Evolutionary conservation across 495 filamentous ascomycete species (phyloP), one percentile per base, ranked within the genome.

Genomic region (Pyrenula massariospora): DNA sequence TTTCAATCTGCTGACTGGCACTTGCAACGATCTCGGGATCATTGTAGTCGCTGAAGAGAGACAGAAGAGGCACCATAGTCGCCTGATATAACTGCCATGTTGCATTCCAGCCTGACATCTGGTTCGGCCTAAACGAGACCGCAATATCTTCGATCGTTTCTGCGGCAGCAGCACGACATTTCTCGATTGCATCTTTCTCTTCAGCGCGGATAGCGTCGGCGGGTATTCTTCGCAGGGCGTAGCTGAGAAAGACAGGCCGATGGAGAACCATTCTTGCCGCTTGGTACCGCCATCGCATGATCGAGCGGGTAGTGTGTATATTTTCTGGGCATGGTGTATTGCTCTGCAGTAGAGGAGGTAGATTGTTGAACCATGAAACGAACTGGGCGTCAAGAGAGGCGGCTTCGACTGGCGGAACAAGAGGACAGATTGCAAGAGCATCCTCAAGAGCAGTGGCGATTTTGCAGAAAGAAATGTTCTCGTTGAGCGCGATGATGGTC

Each of bases 21-120:
- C 68, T 61, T 54, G 69, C 66, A 22, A 73, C 77, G 68, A 66
- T 81, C 56, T 76, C 70, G 0, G 70, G 71, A 47, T 74, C 78
- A 54, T 74, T 74, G 65, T 80, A 80, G 61, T 83, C 80, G 73
- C 84, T 82, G 62, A 86, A 85, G 12, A 91, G 75, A 12, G 76
- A 82, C 8, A 92, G 75, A 2, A 92, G 76, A 0, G 87, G 88
- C 21, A 92, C 83, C 80, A 89, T 84, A 50, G 80, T 79, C 0
- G 86, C 84, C 66, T 92, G 88, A 73, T 88, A 91, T 50, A 87
- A 75, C 66, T 88, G 84, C 88, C 88, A 92, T 22, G 88, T 84
- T 2, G 84, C 87, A 68, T 87, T 88, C 87, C 87, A 91, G 3
- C 86, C 86, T 19, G 78, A 81, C 70, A 91, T 84, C 65, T 89